Percentiles rank a stretch among this genome's conserved stretches.
Evolutionary conservation across 2,329 filamentous ascomycete genomes (phyloP).

Genomic region (Drechslerella stenobrocha): DNA sequence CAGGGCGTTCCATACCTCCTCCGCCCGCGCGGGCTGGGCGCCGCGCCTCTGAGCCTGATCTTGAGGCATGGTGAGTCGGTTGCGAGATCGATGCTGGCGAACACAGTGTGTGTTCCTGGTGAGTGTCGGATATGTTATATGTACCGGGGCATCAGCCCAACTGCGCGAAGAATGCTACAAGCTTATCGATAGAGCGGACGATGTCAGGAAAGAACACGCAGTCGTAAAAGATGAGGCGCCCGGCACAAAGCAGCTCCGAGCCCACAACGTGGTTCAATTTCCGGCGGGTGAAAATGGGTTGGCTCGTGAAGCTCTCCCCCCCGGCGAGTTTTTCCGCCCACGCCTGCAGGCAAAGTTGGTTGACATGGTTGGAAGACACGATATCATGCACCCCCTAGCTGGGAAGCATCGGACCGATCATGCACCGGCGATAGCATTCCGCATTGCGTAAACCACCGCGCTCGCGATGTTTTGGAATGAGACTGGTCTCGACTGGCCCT

Average conservation of each 20-base stretch:
- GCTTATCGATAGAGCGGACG: background rate
- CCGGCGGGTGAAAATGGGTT: too few species aligned
- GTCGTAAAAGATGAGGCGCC: too few species aligned
- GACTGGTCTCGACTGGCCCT: background rate
- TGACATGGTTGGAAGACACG: too few species aligned
- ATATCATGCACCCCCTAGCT: background rate
- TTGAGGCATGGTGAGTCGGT: conserved; percentile 3
- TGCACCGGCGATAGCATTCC: background rate
- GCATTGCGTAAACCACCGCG: background rate
- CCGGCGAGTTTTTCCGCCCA: too few species aligned
- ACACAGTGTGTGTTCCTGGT: too few species aligned
- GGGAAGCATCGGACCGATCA: background rate
- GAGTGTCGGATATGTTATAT: too few species aligned
- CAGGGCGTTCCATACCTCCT: conserved; percentile 20
- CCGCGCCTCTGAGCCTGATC: conserved; percentile 32
- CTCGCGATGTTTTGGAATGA: conserved; percentile 3
- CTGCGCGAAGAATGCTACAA: background rate
- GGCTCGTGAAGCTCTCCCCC: too few species aligned
- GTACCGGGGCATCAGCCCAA: conserved; percentile 2
- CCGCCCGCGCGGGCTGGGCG: conserved; percentile 10
- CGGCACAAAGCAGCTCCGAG: too few species aligned
- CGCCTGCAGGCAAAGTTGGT: too few species aligned
- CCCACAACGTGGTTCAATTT: too few species aligned
- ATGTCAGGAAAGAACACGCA: background rate
- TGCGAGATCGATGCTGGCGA: background rate